These are phyloP conservation scores for Clonostachys solani DNA, from an alignment of 2,329 filamentous ascomycete species.

Conservation along the genomic window DNA sequence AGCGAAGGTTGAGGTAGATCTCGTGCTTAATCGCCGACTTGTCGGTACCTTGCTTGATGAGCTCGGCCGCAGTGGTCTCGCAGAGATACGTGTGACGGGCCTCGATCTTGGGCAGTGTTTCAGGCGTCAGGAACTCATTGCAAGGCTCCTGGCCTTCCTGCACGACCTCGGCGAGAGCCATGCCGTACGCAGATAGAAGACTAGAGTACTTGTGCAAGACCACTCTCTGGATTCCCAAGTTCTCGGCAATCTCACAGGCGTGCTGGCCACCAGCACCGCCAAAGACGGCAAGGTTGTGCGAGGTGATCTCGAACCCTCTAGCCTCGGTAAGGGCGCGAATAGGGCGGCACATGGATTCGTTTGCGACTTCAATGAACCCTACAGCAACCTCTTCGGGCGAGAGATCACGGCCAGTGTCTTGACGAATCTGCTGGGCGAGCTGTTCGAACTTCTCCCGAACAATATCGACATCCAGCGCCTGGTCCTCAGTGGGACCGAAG, in stretches of 20 bases:
- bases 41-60: conserved; percentile 27
- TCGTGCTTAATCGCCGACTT: conserved; percentile 29
- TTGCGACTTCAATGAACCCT: conserved; percentile 72
- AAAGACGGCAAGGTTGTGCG: conserved; percentile 34
- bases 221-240: conserved; percentile 30
- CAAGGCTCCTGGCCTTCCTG: conserved; percentile 15
- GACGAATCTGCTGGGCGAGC: conserved; percentile 32
- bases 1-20: conserved; percentile 39
- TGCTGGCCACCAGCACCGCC: conserved; percentile 71
- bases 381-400: conserved; percentile 43
- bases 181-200: conserved; percentile 36
- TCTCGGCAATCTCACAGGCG: conserved; percentile 31
- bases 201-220: conserved; percentile 34
- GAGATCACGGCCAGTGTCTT: conserved; percentile 20
- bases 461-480: conserved; percentile 35
- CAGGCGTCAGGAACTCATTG: background rate
- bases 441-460: conserved; percentile 28
- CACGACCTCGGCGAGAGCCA: conserved; percentile 32
- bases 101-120: no score
- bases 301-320: conserved; percentile 19
- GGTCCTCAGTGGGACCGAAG: conserved; percentile 63
- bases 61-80: conserved; percentile 11
- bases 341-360: conserved; percentile 72
- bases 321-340: conserved; percentile 73
- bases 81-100: no score